Evolutionary conservation across 2,329 filamentous ascomycete genomes (phyloP), one percentile per base, ranked within the genome.

Genomic region (Sporothrix pseudoabietina): DNA sequence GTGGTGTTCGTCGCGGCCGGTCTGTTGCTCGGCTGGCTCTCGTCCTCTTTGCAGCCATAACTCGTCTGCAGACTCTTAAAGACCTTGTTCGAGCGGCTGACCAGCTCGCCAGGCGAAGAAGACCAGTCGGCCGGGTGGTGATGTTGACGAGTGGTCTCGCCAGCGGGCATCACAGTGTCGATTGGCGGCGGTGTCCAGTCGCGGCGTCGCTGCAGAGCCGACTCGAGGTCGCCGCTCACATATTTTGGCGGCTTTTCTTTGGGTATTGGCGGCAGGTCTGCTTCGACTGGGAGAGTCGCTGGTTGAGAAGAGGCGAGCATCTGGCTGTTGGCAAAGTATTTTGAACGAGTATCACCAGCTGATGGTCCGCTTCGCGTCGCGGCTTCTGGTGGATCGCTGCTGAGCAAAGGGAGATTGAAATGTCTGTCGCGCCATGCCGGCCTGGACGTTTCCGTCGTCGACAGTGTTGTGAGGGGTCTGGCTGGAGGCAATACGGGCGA

Each of bases 101-200:
- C 1, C 77, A 76, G 10, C 71, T 44, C 8, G 72, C 68, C 55
- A 6, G n/a, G 65, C 0, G 75, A 70, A 12, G 77, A 74, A 0
- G 76, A 75, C 72, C 68, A 71, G 9, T 81, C 68, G 63, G 82
- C 82, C 19, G 76, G 75, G 6, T 77, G 70, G 47, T 80, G 77
- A 0, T 83, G 81, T 1, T 68, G 57, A 0, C 80, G 80, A 0
- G 80, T n/a, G 0, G 57, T 14, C 22, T 66, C 61, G 22, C 61
- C 61, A 2, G 61, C 26, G 0, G 61, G n/a, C 0, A 35, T 1
- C 0, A 65, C 61, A 3, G 74, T 75, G 22, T 75, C 76, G n/a
- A 75, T 54, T 75, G 77, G 73, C 4, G 89, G 86, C 1, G 91
- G 92, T 0, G 92, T 94, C 92, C 92, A 94, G 73, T 90, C 85